These are phyloP conservation scores for Camelina laxa DNA, from an alignment of 345 rosid genomes.

Conservation along the genomic window DNA sequence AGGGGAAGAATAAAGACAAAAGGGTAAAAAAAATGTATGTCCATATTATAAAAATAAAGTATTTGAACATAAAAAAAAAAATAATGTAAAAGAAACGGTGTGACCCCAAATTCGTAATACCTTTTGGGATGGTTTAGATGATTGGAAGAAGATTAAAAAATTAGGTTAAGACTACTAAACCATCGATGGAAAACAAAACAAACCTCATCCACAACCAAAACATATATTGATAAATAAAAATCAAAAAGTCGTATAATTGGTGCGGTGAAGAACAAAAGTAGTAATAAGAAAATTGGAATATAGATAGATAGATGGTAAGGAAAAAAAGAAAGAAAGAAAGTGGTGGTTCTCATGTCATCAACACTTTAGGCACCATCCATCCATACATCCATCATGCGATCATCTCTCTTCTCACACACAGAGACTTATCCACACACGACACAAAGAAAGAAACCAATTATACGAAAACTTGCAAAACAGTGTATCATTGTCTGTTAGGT, in stretches of 20 bases:
- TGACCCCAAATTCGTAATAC: slow-evolving; percentile 8
- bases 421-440: slow-evolving; percentile 37
- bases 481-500: slow-evolving; percentile 31
- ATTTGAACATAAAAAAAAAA: neutral
- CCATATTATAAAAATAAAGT: slow-evolving; percentile 22
- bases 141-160: slow-evolving; percentile 30
- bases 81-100: neutral
- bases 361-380: slow-evolving; percentile 36
- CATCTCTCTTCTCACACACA: neutral
- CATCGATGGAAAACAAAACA: slow-evolving; percentile 5
- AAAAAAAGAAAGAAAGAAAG: neutral
- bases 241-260: slow-evolving; percentile 9
- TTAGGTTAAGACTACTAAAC: slow-evolving; percentile 24
- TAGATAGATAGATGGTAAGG: neutral
- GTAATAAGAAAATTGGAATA: slow-evolving; percentile 14
- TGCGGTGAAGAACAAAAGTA: neutral
- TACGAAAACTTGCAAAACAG: slow-evolving; percentile 25
- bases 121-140: slow-evolving; percentile 38
- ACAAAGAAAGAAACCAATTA: slow-evolving; percentile 25
- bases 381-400: slow-evolving; percentile 40
- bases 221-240: neutral
- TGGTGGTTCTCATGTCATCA: slow-evolving; percentile 44
- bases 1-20: slow-evolving; percentile 38
- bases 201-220: slow-evolving; percentile 36
- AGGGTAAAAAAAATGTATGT: slow-evolving; percentile 30